Evolutionary conservation across 345 rosid species (phyloP), one percentile per base, ranked within the genome.

Genomic region (Carallia pectinifolia): DNA sequence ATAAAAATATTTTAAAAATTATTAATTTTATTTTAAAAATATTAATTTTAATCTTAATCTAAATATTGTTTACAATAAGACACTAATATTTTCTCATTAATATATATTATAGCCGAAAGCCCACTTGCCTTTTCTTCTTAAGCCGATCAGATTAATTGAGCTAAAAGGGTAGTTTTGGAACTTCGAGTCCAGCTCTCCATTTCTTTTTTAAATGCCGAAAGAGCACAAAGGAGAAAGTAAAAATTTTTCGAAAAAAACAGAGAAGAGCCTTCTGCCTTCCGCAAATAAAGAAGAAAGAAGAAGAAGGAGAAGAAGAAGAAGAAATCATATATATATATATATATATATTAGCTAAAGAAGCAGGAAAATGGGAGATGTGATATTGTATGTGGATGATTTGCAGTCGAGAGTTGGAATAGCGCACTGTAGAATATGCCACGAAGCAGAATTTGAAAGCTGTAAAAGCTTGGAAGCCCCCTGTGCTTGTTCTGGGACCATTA

Each of bases 341-440:
- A 33, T 1, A 33, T 33, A 33, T 17, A 16, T 27, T 31, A 7
- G 23, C 13, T 16, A 1, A 6, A 63, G 1, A 10, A 50, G 38
- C 31, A 1, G 4, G 10, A 18, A 68, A 38, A 90, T 89, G 96
- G 92, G 80, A 64, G 96, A 91, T 1, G 79, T 83, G 12, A 58
- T 82, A 39, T 39, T 91, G 83, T 77, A 79, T 30, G 80, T 85
- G n/a, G 88, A 88, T 59, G 82, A 85, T 67, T 73, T 68, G 16
- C 74, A 78, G 55, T 66, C 81, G 5, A 79, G 77, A 75, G 66
- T 66, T 16, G 72, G 77, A 52, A 40, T 69, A 47, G 56, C 80
- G 6, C 77, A 76, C 84, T 89, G 99, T 73, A 85, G 99, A 78
- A 95, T 95, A 53, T 95, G 97, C 79, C 97, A 90, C 47, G 99